These are phyloP conservation scores for Penicillium sclerotiorum DNA, from an alignment of 2,329 filamentous ascomycete genomes.

Conservation along the genomic window DNA sequence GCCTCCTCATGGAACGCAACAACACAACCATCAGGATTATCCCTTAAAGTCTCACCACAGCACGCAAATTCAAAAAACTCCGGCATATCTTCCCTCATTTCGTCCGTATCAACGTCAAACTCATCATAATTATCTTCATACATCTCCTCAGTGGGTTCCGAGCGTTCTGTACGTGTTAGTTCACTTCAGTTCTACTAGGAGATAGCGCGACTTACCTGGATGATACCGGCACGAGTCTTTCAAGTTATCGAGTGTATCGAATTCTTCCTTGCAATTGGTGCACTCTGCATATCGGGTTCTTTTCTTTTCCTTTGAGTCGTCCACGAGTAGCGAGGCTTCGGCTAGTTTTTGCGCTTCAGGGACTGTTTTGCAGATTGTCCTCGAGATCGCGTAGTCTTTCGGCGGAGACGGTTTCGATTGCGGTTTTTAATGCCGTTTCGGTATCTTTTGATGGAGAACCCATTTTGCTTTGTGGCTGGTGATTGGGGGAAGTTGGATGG, in stretches of 20 bases:
- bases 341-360: neutral
- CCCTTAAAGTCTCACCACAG: neutral
- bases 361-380: neutral
- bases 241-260: neutral
- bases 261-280: neutral
- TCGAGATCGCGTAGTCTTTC: neutral
- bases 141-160: neutral
- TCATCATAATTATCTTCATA: neutral
- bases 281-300: neutral
- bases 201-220: neutral
- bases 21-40: neutral
- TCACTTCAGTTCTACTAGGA: too few species aligned
- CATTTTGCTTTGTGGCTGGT: neutral
- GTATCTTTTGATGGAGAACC: too few species aligned
- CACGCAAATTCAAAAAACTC: neutral
- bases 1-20: neutral
- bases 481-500: neutral
- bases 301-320: neutral
- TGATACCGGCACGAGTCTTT: neutral
- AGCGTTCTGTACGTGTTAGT: neutral
- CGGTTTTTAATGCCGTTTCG: neutral
- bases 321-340: neutral
- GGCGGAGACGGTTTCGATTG: neutral
- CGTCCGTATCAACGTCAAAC: neutral
- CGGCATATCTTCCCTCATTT: neutral